Conservation (phyloP, 2,329 filamentous ascomycete genomes). For the Botryotinia globosa region DNA sequence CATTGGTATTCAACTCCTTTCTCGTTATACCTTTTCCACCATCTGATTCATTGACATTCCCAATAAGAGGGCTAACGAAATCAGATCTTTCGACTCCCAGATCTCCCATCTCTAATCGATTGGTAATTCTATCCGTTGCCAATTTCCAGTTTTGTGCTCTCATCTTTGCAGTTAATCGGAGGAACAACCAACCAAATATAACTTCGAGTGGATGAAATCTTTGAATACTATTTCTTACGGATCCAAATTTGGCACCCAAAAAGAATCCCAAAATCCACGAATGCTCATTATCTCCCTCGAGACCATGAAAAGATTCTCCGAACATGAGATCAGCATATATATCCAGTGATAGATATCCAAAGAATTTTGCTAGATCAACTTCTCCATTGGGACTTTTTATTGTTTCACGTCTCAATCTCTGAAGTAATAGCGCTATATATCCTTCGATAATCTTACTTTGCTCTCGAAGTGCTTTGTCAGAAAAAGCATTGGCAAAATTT, state of each 20-base stretch:
- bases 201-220: constrained; percentile 23
- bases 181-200: constrained; percentile 16
- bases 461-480: constrained; percentile 35
- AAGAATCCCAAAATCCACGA: constrained; percentile 36
- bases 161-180: constrained; percentile 12
- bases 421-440: constrained; percentile 19
- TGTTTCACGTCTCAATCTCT: constrained; percentile 6
- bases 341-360: constrained; percentile 41
- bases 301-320: constrained; percentile 41
- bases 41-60: constrained; percentile 24
- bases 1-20: constrained; percentile 21
- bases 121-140: constrained; percentile 28
- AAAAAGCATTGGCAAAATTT: constrained; percentile 36
- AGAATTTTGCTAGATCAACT: constrained; percentile 37
- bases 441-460: constrained; percentile 32
- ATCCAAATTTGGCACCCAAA: constrained; percentile 29
- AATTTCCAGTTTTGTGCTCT: constrained; percentile 21
- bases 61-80: constrained; percentile 38
- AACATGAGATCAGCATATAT: constrained; percentile 45
- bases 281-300: constrained; percentile 35
- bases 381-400: background rate
- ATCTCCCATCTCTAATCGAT: constrained; percentile 20
- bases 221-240: constrained; percentile 26
- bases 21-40: constrained; percentile 23
- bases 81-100: constrained; percentile 34